Percentiles rank a stretch among this genome's conserved stretches.
These are phyloP conservation scores for Rhodotorula mucilaginosa DNA, from an alignment of 1,284 basidiomycete species.

Conservation along the genomic window DNA sequence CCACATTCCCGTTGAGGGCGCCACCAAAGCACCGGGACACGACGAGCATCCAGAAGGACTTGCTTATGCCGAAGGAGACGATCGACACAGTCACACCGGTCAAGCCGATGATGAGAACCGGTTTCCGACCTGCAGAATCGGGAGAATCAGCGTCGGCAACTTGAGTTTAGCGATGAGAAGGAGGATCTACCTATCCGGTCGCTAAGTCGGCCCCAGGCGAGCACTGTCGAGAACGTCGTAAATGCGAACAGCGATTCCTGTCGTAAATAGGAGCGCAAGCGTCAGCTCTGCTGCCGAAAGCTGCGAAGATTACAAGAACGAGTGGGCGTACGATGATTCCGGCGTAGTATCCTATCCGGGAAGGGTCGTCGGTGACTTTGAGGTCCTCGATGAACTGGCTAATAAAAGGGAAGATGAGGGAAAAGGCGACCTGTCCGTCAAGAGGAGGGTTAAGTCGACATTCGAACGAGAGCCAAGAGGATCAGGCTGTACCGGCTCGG, in stretches of 20 bases:
- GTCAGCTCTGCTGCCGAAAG: neutral
- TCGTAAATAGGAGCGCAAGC: neutral
- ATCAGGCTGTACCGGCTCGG: slow-evolving; percentile 38
- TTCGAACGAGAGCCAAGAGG: no score
- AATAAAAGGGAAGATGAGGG: slow-evolving; percentile 55
- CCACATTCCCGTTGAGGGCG: slow-evolving; percentile 44
- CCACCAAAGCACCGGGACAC: slow-evolving; percentile 45
- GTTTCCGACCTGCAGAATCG: slow-evolving; percentile 45
- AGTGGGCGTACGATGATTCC: slow-evolving; percentile 44
- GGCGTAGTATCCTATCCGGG: slow-evolving; percentile 47
- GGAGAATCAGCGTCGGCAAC: neutral
- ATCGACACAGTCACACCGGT: slow-evolving; percentile 48
- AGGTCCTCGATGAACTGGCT: slow-evolving; percentile 50
- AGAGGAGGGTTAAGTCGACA: no score
- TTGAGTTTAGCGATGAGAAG: no score
- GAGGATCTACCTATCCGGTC: slow-evolving; percentile 44
- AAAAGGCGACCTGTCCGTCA: slow-evolving; percentile 35
- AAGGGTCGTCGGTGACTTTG: slow-evolving; percentile 50
- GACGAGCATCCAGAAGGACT: slow-evolving; percentile 47
- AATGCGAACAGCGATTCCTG: slow-evolving; percentile 46
- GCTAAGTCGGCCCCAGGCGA: slow-evolving; percentile 49
- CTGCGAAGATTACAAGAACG: neutral
- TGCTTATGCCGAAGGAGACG: slow-evolving; percentile 49
- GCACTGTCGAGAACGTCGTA: slow-evolving; percentile 42
- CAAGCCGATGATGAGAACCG: slow-evolving; percentile 50